These are phyloP conservation scores for Phaffia rhodozyma DNA, from an alignment of 1,284 basidiomycete species.

Conservation along the genomic window DNA sequence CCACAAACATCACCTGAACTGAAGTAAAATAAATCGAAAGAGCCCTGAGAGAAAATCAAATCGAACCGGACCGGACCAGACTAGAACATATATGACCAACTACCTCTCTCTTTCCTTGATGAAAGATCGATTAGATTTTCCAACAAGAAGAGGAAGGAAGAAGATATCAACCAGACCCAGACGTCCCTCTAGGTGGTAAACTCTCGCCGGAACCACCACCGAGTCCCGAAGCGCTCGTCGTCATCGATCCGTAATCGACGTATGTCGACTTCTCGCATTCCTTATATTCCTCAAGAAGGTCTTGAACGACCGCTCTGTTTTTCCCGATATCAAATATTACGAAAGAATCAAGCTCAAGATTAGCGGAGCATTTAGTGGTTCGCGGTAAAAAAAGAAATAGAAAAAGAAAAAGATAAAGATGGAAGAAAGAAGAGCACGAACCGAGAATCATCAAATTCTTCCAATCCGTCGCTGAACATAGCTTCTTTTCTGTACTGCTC, in stretches of 20 bases:
- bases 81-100: no score
- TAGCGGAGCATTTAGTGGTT: not conserved
- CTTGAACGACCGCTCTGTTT: slow-evolving; percentile 64
- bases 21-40: no score
- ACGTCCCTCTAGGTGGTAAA: no score
- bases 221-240: not conserved
- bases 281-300: slow-evolving; percentile 78
- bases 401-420: slow-evolving; percentile 2
- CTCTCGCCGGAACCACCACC: not conserved
- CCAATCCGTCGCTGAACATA: slow-evolving; percentile 78
- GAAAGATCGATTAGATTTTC: no score
- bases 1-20: no score
- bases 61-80: no score
- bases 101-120: no score
- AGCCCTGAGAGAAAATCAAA: no score
- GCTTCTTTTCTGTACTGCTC: slow-evolving; percentile 97
- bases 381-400: not conserved
- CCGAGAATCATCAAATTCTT: slow-evolving; percentile 92
- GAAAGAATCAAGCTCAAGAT: not conserved
- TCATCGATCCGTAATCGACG: slow-evolving; percentile 40
- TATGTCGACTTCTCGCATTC: slow-evolving; percentile 87
- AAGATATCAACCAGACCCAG: no score
- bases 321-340: not conserved
- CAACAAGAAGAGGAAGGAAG: no score
- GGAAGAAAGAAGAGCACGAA: slow-evolving; percentile 27